These are phyloP conservation scores for Penicillium thymicola DNA, from an alignment of 2,329 filamentous ascomycete genomes.

Conservation along the genomic window DNA sequence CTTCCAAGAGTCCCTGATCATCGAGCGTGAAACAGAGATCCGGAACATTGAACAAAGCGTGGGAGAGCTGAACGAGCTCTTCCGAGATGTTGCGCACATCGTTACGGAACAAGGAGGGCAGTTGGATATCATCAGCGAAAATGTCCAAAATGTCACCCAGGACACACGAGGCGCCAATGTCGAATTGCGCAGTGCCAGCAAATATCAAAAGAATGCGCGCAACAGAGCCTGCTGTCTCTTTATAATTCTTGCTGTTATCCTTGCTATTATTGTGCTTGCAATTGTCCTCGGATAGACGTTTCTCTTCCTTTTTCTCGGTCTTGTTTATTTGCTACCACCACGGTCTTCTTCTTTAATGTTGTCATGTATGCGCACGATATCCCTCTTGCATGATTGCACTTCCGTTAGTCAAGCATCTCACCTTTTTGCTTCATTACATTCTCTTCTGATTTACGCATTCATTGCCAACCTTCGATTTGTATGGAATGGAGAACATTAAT, in stretches of 20 bases:
- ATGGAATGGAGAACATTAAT: slow-evolving; percentile 28
- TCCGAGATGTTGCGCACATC: slow-evolving; percentile 96
- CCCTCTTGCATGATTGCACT: slow-evolving; percentile 26
- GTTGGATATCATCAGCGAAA: slow-evolving; percentile 81
- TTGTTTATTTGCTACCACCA: slow-evolving; percentile 8
- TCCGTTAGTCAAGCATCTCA: slow-evolving; percentile 4
- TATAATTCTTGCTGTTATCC: slow-evolving; percentile 80
- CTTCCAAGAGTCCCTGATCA: slow-evolving; percentile 92
- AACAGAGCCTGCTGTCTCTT: slow-evolving; percentile 93
- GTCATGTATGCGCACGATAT: slow-evolving; percentile 33
- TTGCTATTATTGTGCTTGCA: slow-evolving; percentile 85
- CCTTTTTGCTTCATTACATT: slow-evolving; percentile 9
- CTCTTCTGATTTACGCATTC: slow-evolving; percentile 7
- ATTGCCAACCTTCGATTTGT: slow-evolving; percentile 1
- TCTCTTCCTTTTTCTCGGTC: slow-evolving; percentile 9
- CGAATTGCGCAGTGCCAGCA: slow-evolving; percentile 78
- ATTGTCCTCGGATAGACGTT: slow-evolving; percentile 65
- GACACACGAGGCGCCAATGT: slow-evolving; percentile 81
- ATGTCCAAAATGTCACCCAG: slow-evolving; percentile 76
- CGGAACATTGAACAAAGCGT: slow-evolving; percentile 96
- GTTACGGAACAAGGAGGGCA: slow-evolving; percentile 89
- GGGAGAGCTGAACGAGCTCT: slow-evolving; percentile 91
- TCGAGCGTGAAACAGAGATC: slow-evolving; percentile 95
- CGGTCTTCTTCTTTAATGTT: slow-evolving; percentile 9
- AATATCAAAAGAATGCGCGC: slow-evolving; percentile 92